Percentiles rank a stretch among this genome's conserved stretches.
phyloP scores from a whole-genome alignment of 1,139 yeast species.

The Sugiyamaella grinbergsii region DNA sequence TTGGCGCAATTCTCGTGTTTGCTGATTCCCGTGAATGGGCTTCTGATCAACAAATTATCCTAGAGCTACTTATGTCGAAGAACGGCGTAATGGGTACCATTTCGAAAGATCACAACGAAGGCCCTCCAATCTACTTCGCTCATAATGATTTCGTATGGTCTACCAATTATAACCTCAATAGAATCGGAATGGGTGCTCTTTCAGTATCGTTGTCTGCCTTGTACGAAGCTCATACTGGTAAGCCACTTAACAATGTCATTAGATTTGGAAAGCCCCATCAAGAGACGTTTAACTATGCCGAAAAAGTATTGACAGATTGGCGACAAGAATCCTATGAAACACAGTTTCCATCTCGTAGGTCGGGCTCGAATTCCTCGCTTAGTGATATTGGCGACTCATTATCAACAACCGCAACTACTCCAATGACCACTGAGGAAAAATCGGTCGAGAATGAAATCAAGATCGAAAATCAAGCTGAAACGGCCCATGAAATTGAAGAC shows the following conservation, averaged over 20 bases:
- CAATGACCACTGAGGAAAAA: slow-evolving; percentile 31
- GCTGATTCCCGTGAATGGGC: slow-evolving; percentile 91
- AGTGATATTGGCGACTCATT: slow-evolving; percentile 9
- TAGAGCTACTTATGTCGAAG: slow-evolving; percentile 71
- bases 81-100: slow-evolving; percentile 82
- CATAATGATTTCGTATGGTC: slow-evolving; percentile 91
- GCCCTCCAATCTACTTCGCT: slow-evolving; percentile 81
- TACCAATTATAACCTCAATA: slow-evolving; percentile 72
- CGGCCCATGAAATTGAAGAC: slow-evolving; percentile 22
- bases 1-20: slow-evolving; percentile 75
- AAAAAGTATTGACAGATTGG: slow-evolving; percentile 73
- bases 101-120: slow-evolving; percentile 68
- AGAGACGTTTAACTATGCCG: slow-evolving; percentile 79
- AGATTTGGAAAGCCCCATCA: slow-evolving; percentile 85
- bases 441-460: slow-evolving; percentile 32
- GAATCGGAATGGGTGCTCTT: slow-evolving; percentile 90
- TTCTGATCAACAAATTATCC: slow-evolving; percentile 82
- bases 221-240: slow-evolving; percentile 78
- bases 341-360: slow-evolving; percentile 25
- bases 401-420: slow-evolving; percentile 34
- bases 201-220: slow-evolving; percentile 83
- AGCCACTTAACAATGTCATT: slow-evolving; percentile 65
- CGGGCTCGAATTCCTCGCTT: slow-evolving; percentile 4
- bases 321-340: slow-evolving; percentile 69
- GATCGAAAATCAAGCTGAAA: slow-evolving; percentile 22